Percentiles rank a stretch among this genome's conserved stretches.
Evolutionary conservation across 345 rosid genomes (phyloP).

Genomic region (Citrus reticulata): DNA sequence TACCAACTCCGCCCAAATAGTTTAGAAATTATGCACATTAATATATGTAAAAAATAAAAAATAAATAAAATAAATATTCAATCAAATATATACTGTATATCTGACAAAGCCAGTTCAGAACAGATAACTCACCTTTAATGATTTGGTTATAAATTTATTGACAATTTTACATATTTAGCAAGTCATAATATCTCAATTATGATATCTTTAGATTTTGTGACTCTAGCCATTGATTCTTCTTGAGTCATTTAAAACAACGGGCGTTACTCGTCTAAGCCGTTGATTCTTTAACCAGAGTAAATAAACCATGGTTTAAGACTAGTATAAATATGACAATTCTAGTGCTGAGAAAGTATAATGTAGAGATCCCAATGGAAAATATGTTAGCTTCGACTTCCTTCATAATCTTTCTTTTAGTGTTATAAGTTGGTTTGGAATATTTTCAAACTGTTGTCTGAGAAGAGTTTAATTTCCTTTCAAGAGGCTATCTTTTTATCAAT

Average conservation of each 20-base stretch:
- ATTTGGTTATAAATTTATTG: neutral
- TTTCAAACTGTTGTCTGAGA: no score
- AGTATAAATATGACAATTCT: neutral
- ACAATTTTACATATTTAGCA: neutral
- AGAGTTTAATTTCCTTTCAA: no score
- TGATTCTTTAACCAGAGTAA: neutral
- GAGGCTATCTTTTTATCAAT: no score
- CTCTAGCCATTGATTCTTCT: neutral
- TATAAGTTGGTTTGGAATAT: no score
- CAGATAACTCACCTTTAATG: neutral
- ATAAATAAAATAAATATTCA: no score
- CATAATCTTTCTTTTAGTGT: neutral
- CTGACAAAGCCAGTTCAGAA: neutral
- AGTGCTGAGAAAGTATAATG: neutral
- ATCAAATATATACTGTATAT: no score
- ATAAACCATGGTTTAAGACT: neutral
- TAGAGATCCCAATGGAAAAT: neutral
- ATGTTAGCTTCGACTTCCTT: neutral
- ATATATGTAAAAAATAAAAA: no score
- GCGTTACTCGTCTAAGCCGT: neutral
- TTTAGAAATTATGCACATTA: no score
- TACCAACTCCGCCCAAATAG: no score
- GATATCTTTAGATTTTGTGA: neutral
- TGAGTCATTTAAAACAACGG: neutral
- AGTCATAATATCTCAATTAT: neutral